These are phyloP conservation scores for Coemansia sp. DNA, from an alignment of 192 early-diverging fungal genomes.

Conservation along the genomic window DNA sequence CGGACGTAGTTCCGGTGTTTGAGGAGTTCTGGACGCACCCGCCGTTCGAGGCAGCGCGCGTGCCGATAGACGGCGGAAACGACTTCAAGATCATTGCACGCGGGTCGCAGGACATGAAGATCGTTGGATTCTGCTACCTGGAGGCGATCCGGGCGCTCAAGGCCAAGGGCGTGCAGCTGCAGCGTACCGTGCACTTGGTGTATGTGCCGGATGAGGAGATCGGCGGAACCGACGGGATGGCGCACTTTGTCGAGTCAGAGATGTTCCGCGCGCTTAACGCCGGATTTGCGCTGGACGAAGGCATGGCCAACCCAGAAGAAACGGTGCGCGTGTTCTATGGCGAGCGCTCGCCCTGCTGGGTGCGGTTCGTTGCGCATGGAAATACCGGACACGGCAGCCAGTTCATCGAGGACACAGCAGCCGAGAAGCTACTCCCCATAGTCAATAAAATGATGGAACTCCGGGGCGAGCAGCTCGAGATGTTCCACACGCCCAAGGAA, in stretches of 20 bases:
- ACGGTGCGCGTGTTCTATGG: slow-evolving; percentile 79
- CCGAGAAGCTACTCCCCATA: slow-evolving; percentile 65
- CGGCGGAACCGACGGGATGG: slow-evolving; percentile 81
- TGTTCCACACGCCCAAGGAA: slow-evolving; percentile 56
- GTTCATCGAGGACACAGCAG: slow-evolving; percentile 74
- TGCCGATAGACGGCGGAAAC: slow-evolving; percentile 59
- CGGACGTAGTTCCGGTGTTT: slow-evolving; percentile 89
- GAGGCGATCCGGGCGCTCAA: slow-evolving; percentile 74
- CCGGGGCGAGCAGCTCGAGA: slow-evolving; percentile 62
- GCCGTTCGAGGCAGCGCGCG: slow-evolving; percentile 70
- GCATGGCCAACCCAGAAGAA: slow-evolving; percentile 68
- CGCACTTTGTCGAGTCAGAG: slow-evolving; percentile 60
- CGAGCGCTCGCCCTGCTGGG: slow-evolving; percentile 85
- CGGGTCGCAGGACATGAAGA: slow-evolving; percentile 91
- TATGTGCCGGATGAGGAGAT: slow-evolving; percentile 88
- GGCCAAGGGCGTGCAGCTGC: slow-evolving; percentile 55
- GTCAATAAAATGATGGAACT: slow-evolving; percentile 70
- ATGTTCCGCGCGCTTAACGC: slow-evolving; percentile 73
- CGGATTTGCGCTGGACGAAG: slow-evolving; percentile 85
- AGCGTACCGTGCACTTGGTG: slow-evolving; percentile 72
- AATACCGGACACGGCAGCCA: slow-evolving; percentile 82
- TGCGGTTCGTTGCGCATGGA: slow-evolving; percentile 68
- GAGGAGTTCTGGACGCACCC: slow-evolving; percentile 71
- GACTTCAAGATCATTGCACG: slow-evolving; percentile 72
- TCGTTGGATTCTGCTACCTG: slow-evolving; percentile 78